Percentiles rank a stretch among this genome's conserved stretches.
Evolutionary conservation across 2,329 filamentous ascomycete species (phyloP).

Genomic region (Metarhizium guizhouense): DNA sequence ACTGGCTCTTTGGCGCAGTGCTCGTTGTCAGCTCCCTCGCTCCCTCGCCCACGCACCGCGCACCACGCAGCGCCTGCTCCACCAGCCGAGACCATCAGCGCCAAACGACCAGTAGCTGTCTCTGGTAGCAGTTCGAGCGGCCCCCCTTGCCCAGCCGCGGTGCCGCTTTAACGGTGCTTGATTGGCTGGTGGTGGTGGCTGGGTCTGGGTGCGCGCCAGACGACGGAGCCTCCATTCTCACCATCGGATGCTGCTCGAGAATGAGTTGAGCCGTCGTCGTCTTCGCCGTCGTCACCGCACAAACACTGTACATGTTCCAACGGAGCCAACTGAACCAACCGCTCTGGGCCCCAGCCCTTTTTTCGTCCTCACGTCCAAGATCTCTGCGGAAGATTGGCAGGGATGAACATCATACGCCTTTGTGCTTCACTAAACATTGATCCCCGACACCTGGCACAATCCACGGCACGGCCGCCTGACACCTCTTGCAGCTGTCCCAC

Average conservation of each 20-base stretch:
- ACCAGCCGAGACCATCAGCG: background rate
- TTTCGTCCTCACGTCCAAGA: background rate
- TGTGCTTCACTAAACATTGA: background rate
- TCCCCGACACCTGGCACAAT: background rate
- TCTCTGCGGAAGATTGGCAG: background rate
- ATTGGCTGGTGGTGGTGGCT: slow-evolving; percentile 26
- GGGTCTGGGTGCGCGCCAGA: slow-evolving; percentile 10
- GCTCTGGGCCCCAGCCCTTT: background rate
- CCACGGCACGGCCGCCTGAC: background rate
- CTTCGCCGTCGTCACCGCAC: slow-evolving; percentile 6
- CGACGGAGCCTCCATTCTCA: background rate
- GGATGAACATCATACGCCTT: background rate
- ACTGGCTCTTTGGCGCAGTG: too few species aligned
- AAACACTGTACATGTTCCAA: background rate
- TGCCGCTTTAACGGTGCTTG: slow-evolving; percentile 21
- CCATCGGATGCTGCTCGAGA: background rate
- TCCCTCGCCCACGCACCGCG: too few species aligned
- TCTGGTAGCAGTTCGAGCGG: background rate
- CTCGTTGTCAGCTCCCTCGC: too few species aligned
- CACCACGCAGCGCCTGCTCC: background rate
- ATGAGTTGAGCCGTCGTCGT: background rate
- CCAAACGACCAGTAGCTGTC: background rate
- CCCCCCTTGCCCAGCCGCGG: slow-evolving; percentile 7
- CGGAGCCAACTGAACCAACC: background rate
- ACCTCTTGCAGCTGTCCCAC: background rate